Evolutionary conservation across 768 basidiomycete genomes (phyloP).

Genomic region (Baorangia bicolor): DNA sequence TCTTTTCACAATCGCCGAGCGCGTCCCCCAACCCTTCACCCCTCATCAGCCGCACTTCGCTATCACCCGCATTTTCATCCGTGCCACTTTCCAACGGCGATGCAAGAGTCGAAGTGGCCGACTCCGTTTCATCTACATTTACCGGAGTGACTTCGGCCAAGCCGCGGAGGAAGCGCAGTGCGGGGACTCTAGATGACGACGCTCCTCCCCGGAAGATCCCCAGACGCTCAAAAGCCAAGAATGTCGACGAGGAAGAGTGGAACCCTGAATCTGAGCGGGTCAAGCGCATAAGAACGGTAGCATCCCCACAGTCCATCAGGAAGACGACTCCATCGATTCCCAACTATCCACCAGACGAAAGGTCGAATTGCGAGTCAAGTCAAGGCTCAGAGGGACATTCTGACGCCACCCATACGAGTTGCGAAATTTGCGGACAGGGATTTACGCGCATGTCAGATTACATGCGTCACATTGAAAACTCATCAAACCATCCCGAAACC

Average conservation of each 20-base stretch:
- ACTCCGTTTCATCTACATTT: not conserved
- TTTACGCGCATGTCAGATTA: conserved; percentile 25
- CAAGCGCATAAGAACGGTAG: not conserved
- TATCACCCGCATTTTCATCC: not conserved
- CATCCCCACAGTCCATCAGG: not conserved
- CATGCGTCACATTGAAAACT: conserved; percentile 23
- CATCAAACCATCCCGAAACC: conserved; percentile 22
- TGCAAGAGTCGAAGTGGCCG: not conserved
- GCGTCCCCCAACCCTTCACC: conserved; percentile 3
- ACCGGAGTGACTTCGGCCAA: not conserved
- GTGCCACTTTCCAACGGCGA: not conserved
- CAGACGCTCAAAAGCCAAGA: conserved; percentile 12
- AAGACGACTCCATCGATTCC: not conserved
- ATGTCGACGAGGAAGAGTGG: conserved; percentile 26
- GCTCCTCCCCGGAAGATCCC: not conserved
- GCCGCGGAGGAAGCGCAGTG: conserved; percentile 13
- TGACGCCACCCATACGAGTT: conserved; percentile 3
- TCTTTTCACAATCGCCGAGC: conserved; percentile 9
- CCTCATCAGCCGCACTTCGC: not conserved
- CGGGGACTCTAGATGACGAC: conserved; percentile 1
- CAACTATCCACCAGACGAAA: not conserved
- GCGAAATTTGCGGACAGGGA: conserved; percentile 13
- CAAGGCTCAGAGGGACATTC: not conserved
- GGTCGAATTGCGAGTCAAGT: not conserved
- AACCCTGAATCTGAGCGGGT: conserved; percentile 1